Evolutionary conservation across 257 asterid species (phyloP).

Genomic region (Linderniella brevidens): DNA sequence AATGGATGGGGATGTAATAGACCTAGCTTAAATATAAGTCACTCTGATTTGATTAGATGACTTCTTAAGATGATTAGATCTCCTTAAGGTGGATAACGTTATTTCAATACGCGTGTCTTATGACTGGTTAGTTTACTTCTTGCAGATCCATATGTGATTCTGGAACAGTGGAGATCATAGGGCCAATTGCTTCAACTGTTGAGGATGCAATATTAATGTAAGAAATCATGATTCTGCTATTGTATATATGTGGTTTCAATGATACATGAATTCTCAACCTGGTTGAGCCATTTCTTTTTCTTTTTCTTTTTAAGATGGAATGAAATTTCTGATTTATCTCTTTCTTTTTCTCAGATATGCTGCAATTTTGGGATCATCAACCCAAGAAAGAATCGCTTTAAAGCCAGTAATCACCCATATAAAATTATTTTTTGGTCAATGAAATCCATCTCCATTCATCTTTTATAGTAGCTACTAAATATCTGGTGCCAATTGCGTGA

Average conservation of each 20-base stretch:
- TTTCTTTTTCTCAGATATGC: slow-evolving; percentile 54
- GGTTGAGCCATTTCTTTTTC: neutral
- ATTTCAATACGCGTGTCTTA: too few relatives aligned
- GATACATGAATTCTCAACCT: too few relatives aligned
- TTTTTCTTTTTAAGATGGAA: neutral
- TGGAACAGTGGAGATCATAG: slow-evolving; percentile 86
- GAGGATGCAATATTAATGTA: slow-evolving; percentile 90
- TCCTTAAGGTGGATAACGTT: too few relatives aligned
- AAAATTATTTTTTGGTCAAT: slow-evolving; percentile 2
- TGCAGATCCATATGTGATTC: slow-evolving; percentile 68
- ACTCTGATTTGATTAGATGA: too few relatives aligned
- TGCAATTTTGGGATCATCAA: slow-evolving; percentile 88
- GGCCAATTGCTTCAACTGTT: slow-evolving; percentile 75
- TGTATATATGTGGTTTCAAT: too few relatives aligned
- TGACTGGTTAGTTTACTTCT: neutral
- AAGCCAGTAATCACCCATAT: slow-evolving; percentile 49
- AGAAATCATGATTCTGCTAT: slow-evolving; percentile 16
- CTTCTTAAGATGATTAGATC: too few relatives aligned
- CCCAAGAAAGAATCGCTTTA: slow-evolving; percentile 43
- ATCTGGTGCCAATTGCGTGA: too few relatives aligned
- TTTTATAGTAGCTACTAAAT: too few relatives aligned
- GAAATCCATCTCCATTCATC: too few relatives aligned
- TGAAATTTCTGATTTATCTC: slow-evolving; percentile 7
- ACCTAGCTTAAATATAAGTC: too few relatives aligned
- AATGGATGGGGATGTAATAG: too few relatives aligned